Percentiles rank a stretch among this genome's conserved stretches.
phyloP scores from a whole-genome alignment of 2,329 filamentous ascomycete species.

The Talaromyces sp. region DNA sequence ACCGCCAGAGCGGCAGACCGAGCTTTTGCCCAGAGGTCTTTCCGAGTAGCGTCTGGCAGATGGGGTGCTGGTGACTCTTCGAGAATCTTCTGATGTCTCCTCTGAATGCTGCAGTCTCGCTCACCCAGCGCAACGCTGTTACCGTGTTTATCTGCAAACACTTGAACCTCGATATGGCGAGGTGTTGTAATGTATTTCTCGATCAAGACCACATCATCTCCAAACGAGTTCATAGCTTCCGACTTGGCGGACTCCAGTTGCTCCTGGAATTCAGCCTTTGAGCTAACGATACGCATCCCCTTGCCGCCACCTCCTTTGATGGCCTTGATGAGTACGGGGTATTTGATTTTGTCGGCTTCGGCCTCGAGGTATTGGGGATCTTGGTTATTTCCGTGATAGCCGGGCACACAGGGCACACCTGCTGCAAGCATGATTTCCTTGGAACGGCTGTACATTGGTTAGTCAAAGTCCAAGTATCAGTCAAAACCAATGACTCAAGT shows the following conservation, averaged over 20 bases:
- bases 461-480: too few species aligned
- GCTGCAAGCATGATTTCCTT: slow-evolving; percentile 97
- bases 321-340: slow-evolving; percentile 67
- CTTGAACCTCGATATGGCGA: slow-evolving; percentile 68
- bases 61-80: slow-evolving; percentile 69
- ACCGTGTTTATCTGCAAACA: slow-evolving; percentile 67
- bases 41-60: slow-evolving; percentile 60
- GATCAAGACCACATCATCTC: slow-evolving; percentile 67
- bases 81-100: slow-evolving; percentile 67
- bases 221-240: slow-evolving; percentile 66
- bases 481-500: slow-evolving; percentile 7
- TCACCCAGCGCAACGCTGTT: slow-evolving; percentile 67
- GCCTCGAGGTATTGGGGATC: slow-evolving; percentile 62
- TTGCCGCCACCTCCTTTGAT: slow-evolving; percentile 70
- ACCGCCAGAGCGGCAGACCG: slow-evolving; percentile 65
- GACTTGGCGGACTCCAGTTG: slow-evolving; percentile 66
- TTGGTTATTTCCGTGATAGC: slow-evolving; percentile 89
- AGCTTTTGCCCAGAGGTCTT: slow-evolving; percentile 68
- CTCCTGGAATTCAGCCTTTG: slow-evolving; percentile 60
- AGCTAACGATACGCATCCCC: slow-evolving; percentile 66
- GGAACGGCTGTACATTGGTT: slow-evolving; percentile 57
- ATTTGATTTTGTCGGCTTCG: slow-evolving; percentile 73
- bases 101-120: slow-evolving; percentile 67
- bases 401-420: slow-evolving; percentile 94
- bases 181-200: slow-evolving; percentile 71